These are phyloP conservation scores for Penicillium olsonii DNA, from an alignment of 2,329 filamentous ascomycete genomes.

Conservation along the genomic window DNA sequence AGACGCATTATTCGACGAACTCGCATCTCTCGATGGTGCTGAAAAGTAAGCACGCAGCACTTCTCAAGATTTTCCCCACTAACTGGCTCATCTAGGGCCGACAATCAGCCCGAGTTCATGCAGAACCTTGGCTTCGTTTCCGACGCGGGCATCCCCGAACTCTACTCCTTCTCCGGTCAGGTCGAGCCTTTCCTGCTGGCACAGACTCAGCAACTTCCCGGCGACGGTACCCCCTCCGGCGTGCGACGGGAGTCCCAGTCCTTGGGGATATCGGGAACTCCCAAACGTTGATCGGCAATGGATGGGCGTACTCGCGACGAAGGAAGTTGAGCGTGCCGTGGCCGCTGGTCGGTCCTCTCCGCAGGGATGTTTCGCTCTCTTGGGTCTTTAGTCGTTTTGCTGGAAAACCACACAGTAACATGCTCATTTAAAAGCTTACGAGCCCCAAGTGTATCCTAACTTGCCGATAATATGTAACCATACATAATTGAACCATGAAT, in stretches of 20 bases:
- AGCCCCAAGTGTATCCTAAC: background rate
- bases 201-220: constrained; percentile 30
- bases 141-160: constrained; percentile 39
- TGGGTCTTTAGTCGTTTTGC: background rate
- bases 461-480: constrained; percentile 1
- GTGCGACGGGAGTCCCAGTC: constrained; percentile 26
- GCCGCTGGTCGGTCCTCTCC: constrained; percentile 18
- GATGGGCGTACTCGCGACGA: background rate
- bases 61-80: background rate
- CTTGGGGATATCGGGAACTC: constrained; percentile 13
- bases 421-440: no score
- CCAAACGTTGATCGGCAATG: constrained; percentile 16
- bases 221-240: constrained; percentile 15
- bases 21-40: constrained; percentile 58
- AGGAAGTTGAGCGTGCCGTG: background rate
- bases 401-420: no score
- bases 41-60: constrained; percentile 42
- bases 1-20: constrained; percentile 59
- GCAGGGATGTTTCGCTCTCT: background rate
- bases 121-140: constrained; percentile 41
- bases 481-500: constrained; percentile 1
- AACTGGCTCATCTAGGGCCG: constrained; percentile 29
- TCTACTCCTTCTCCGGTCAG: constrained; percentile 37
- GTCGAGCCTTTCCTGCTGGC: constrained; percentile 37
- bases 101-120: constrained; percentile 42